Conservation (phyloP, 768 basidiomycete genomes). For the Heimioporus sp. region DNA sequence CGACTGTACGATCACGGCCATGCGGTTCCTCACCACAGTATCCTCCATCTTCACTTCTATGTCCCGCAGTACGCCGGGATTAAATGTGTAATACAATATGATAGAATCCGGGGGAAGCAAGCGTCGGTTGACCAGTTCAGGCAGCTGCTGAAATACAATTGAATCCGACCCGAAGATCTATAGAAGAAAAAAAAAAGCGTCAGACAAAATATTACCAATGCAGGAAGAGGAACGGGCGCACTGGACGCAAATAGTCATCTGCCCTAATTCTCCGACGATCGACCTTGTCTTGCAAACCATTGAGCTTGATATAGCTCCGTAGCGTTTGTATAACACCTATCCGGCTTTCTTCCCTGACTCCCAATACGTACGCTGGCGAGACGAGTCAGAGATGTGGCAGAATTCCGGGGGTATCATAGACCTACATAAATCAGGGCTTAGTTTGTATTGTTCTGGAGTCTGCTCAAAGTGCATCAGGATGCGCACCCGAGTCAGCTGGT, state of each 20-base stretch:
- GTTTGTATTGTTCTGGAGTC: conserved; percentile 81
- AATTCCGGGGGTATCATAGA: background rate
- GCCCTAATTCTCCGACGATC: conserved; percentile 69
- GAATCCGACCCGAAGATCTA: conserved; percentile 73
- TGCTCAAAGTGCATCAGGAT: conserved; percentile 88
- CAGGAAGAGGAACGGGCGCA: conserved; percentile 33
- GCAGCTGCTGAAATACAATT: conserved; percentile 75
- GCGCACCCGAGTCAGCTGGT: conserved; percentile 71
- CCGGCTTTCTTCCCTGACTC: conserved; percentile 82
- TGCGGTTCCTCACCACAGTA: conserved; percentile 63
- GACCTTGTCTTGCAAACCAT: conserved; percentile 79
- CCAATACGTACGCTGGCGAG: conserved; percentile 56
- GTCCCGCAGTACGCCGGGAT: conserved; percentile 70
- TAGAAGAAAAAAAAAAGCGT: too few relatives aligned
- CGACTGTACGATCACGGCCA: conserved; percentile 67
- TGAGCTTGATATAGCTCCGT: conserved; percentile 90
- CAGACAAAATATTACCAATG: background rate
- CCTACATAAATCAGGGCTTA: conserved; percentile 71
- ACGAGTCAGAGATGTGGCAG: conserved; percentile 2
- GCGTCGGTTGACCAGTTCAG: conserved; percentile 82
- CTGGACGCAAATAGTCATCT: conserved; percentile 66
- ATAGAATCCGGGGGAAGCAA: conserved; percentile 78
- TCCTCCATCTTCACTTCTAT: conserved; percentile 90
- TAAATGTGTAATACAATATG: conserved; percentile 71
- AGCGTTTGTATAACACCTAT: conserved; percentile 76